A percentile compares a stretch with the other conserved stretches of the same genome.
Evolutionary conservation across 2,329 filamentous ascomycete genomes (phyloP).

Genomic region (Biscogniauxia marginata): DNA sequence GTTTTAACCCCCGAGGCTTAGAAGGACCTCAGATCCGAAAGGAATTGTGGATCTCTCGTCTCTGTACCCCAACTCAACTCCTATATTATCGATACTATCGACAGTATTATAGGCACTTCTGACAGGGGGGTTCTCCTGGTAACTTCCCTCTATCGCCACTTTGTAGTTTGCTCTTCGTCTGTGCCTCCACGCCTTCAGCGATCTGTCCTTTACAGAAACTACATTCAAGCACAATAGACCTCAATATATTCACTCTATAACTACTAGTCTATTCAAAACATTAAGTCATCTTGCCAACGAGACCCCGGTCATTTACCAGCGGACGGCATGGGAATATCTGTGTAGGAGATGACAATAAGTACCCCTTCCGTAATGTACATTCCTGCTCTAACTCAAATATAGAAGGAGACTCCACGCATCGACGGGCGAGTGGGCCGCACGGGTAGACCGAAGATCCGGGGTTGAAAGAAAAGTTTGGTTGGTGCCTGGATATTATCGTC

Average conservation of each 20-base stretch:
- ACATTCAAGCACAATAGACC: no score
- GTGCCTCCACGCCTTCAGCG: no score
- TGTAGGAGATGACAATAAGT: background rate
- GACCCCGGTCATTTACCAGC: background rate
- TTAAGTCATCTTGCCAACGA: background rate
- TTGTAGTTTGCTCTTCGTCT: no score
- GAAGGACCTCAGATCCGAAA: slow-evolving; percentile 27
- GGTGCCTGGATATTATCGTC: background rate
- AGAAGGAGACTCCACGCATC: background rate
- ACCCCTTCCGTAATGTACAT: background rate
- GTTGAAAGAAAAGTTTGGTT: slow-evolving; percentile 2
- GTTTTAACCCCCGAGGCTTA: slow-evolving; percentile 2
- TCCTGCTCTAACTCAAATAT: background rate
- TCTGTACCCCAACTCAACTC: background rate
- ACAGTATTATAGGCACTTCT: background rate
- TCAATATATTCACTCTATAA: background rate
- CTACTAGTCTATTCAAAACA: background rate
- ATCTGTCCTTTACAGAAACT: no score
- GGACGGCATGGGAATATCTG: background rate
- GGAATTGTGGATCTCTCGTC: slow-evolving; percentile 1
- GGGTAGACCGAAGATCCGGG: slow-evolving; percentile 24
- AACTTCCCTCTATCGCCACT: no score
- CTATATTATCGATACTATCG: background rate
- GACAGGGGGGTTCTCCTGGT: no score
- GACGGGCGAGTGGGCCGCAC: background rate